A percentile compares a stretch with the other conserved stretches of the same genome.
Evolutionary conservation across 2,329 filamentous ascomycete species (phyloP).

Genomic region (Colletotrichum tamarilloi): DNA sequence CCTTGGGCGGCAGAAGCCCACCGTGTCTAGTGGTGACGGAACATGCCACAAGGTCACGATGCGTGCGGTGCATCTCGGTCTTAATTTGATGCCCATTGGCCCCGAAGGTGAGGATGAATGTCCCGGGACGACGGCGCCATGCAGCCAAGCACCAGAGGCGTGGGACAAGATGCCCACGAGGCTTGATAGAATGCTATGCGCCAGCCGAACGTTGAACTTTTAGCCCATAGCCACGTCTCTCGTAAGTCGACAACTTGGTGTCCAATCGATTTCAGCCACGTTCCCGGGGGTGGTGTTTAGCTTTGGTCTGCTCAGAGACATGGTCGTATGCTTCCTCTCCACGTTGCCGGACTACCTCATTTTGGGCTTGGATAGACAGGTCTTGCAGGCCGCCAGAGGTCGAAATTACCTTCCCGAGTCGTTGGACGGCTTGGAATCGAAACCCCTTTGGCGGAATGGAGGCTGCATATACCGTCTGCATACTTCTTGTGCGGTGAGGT

Average conservation of each 20-base stretch:
- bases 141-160: slow-evolving; percentile 1
- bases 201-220: not conserved
- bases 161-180: not conserved
- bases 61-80: not conserved
- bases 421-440: not conserved
- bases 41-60: not conserved
- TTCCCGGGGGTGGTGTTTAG: not conserved
- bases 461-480: not conserved
- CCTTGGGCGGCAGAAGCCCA: not conserved
- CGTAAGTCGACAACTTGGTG: not conserved
- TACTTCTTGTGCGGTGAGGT: not conserved
- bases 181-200: not conserved
- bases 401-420: not conserved
- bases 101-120: not conserved
- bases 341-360: not conserved
- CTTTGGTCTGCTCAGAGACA: slow-evolving; percentile 1
- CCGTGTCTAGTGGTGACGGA: not conserved
- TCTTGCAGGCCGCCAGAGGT: not conserved
- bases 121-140: not conserved
- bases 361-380: not conserved
- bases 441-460: not conserved
- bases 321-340: not conserved
- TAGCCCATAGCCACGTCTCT: not conserved
- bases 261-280: slow-evolving; percentile 1
- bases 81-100: not conserved